Percentiles rank a stretch among this genome's conserved stretches.
These are phyloP conservation scores for Lasiodiplodia theobromae DNA, from an alignment of 2,329 filamentous ascomycete genomes.

Conservation along the genomic window DNA sequence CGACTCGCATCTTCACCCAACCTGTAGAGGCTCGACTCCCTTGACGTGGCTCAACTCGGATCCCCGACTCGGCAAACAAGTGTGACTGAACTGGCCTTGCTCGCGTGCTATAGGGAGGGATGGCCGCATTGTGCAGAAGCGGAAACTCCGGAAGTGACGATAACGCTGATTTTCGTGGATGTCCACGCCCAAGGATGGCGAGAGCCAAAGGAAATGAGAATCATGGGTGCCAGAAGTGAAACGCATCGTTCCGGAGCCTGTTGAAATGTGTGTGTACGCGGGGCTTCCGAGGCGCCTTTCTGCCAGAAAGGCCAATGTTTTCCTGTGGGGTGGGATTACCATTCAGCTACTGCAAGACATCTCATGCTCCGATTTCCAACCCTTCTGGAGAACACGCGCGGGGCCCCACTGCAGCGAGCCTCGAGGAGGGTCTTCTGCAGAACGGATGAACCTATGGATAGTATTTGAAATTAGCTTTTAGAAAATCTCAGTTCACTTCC, in stretches of 20 bases:
- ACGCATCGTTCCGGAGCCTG: background rate
- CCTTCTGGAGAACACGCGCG: background rate
- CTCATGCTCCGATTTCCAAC: background rate
- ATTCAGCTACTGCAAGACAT: background rate
- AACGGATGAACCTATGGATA: background rate
- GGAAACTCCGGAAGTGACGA: background rate
- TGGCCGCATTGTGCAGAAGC: background rate
- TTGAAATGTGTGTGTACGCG: background rate
- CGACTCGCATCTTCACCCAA: background rate
- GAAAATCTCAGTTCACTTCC: background rate
- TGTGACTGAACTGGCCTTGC: background rate
- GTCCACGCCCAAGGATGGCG: background rate
- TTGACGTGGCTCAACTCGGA: constrained; percentile 9
- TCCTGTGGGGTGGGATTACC: background rate
- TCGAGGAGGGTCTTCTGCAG: background rate
- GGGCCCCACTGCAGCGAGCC: background rate
- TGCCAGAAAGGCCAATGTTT: background rate
- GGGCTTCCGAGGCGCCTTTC: background rate
- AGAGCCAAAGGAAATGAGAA: background rate
- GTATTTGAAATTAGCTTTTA: background rate
- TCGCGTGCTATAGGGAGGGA: background rate
- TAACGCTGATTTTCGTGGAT: background rate
- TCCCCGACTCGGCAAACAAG: background rate
- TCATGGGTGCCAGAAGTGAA: background rate
- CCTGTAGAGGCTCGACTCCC: background rate